Evolutionary conservation across 305 asterid genomes (phyloP).

Genomic region (Rubia balearica): DNA sequence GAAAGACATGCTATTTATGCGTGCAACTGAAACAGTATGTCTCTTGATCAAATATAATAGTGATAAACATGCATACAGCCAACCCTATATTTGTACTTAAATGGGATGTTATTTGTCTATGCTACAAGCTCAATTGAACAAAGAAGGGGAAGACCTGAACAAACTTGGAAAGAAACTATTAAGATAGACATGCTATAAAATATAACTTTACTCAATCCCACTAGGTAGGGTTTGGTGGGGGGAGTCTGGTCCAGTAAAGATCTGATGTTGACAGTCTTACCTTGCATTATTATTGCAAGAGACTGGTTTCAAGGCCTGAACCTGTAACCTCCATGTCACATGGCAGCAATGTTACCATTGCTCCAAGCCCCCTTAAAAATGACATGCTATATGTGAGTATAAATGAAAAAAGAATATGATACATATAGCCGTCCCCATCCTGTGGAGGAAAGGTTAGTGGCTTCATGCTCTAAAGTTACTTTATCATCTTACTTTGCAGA

Average conservation of each 20-base stretch:
- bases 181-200: too few relatives aligned
- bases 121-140: neutral
- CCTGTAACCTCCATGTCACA: too few relatives aligned
- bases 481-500: slow-evolving; percentile 33
- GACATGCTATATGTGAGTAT: neutral
- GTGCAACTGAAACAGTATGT: neutral
- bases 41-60: neutral
- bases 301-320: neutral
- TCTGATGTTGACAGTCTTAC: neutral
- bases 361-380: neutral
- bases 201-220: too few relatives aligned
- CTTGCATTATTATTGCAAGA: too few relatives aligned
- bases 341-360: neutral
- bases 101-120: neutral
- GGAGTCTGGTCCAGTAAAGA: neutral
- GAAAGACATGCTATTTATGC: too few relatives aligned
- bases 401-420: neutral
- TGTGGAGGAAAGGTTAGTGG: neutral
- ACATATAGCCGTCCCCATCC: neutral
- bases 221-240: too few relatives aligned
- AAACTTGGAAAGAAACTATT: neutral
- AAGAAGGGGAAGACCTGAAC: neutral
- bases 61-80: neutral
- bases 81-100: neutral
- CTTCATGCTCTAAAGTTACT: neutral